Evolutionary conservation across 305 asterid species (phyloP).

Genomic region (Solanum hybrid): DNA sequence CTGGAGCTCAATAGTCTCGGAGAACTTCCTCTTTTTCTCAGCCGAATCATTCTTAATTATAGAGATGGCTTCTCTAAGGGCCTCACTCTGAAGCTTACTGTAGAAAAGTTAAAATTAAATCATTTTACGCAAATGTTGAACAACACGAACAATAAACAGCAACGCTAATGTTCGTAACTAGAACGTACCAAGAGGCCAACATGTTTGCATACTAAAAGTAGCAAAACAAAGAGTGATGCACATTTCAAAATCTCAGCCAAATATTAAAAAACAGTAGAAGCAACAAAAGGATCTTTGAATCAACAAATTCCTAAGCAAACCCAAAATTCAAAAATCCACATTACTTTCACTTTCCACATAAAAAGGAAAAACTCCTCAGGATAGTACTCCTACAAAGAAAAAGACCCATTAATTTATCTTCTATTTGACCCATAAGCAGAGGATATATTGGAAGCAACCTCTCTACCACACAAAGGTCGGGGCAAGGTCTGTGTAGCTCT

Average conservation of each 20-base stretch:
- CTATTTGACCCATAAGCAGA: not conserved
- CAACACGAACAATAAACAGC: not conserved
- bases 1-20: constrained; percentile 63
- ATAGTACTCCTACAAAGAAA: not conserved
- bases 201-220: not conserved
- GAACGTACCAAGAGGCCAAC: not conserved
- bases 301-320: not conserved
- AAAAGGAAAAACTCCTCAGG: not conserved
- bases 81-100: constrained; percentile 59
- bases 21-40: constrained; percentile 53
- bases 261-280: not conserved
- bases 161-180: not conserved
- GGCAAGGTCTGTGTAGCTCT: not conserved
- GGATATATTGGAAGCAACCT: not conserved
- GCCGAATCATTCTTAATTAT: constrained; percentile 20
- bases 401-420: not conserved
- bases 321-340: not conserved
- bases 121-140: not conserved
- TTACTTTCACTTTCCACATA: not conserved
- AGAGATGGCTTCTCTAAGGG: constrained; percentile 48
- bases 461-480: not conserved
- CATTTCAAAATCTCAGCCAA: not conserved
- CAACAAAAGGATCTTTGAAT: not conserved
- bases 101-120: not conserved
- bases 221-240: not conserved